A percentile compares a stretch with the other conserved stretches of the same genome.
Conservation (phyloP, 345 rosid genomes). For the Chamaenerion angustifolium region DNA sequence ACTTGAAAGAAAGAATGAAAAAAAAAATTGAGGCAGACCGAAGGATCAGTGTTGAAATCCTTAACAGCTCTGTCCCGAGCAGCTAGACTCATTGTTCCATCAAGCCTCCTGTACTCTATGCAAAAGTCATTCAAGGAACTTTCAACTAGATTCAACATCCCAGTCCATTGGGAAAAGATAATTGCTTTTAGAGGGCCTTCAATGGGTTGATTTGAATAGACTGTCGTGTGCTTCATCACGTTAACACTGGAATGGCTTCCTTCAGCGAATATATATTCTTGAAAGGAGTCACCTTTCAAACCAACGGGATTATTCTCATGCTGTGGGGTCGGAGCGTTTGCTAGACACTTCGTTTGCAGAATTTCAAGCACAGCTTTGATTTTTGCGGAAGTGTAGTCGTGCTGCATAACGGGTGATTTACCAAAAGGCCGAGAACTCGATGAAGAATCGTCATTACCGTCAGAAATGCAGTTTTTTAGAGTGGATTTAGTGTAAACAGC, state of each 20-base stretch:
- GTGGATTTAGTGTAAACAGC: conserved; percentile 66
- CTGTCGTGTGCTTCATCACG: conserved; percentile 26
- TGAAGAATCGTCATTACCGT: conserved; percentile 26
- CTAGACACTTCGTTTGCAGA: conserved; percentile 33
- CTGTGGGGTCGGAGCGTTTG: conserved; percentile 20
- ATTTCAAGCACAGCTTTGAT: conserved; percentile 60
- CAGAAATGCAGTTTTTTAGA: conserved; percentile 37
- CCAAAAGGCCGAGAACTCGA: conserved; percentile 20
- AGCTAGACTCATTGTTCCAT: conserved; percentile 66
- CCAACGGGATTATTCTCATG: conserved; percentile 11
- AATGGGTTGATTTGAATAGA: conserved; percentile 16
- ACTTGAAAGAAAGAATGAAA: too few species aligned
- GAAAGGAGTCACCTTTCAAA: conserved; percentile 18
- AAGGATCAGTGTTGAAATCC: conserved; percentile 64
- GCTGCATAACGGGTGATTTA: conserved; percentile 27
- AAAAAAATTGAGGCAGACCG: conserved; percentile 25
- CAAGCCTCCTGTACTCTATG: conserved; percentile 72
- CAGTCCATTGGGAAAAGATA: conserved; percentile 89
- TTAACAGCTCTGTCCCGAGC: conserved; percentile 79
- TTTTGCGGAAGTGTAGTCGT: conserved; percentile 61
- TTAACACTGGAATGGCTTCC: conserved; percentile 11
- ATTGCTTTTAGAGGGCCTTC: conserved; percentile 58
- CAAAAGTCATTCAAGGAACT: conserved; percentile 27
- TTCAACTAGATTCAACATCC: conserved; percentile 82
- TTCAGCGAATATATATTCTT: conserved; percentile 10